Base-by-base conservation (phyloP, 257 asterid genomes). In the Gentiana straminea region DNA sequence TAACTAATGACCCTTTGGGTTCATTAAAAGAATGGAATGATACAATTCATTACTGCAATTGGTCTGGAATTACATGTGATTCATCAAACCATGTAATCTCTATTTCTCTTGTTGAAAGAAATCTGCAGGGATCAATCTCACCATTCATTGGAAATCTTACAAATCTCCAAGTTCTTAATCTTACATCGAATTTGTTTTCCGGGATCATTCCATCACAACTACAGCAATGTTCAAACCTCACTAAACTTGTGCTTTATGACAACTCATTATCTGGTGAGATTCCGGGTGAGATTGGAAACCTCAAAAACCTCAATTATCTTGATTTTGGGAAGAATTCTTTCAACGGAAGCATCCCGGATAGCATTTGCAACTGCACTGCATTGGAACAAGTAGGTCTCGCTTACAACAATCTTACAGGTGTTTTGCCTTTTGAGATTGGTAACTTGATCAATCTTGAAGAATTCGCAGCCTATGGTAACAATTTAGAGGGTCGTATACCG, bases 101-200 rank as follows among this genome's bases (percentile, higher is more conserved):
- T 58, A 77, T 89, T 59, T 65, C 93, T 1, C 72, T 89, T 0
- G 49, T 67, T 6, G 87, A 73, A 60, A 76, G 38, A 33, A 78
- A 75, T 39, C 86, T 89, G 59, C 51, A 56, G 12, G 94, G 95
- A 12, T 2, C 15, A 48, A 64, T 86, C 54, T 81, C 95, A 24
- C 86, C 89, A 0, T 75, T 60, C 59, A 54, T 89, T 1, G 94
- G 83, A 38, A 86, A 83, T 73, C 86, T 86, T 61, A 74, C 95
- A 33, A 24, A 54, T 15, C 89, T 86, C 79, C 87, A 81, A 82
- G 76, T 83, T 70, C 85, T 89, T 61, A 95, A 89, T 62, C 73
- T 89, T 12, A 54, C 95, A 59, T 68, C 61, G 8, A 89, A 89
- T 81, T 77, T 80, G 3, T 79, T 89, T 79, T 55, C 84, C 4